Base-by-base conservation (phyloP, 2,329 filamentous ascomycete species). In the Cytospora mali region DNA sequence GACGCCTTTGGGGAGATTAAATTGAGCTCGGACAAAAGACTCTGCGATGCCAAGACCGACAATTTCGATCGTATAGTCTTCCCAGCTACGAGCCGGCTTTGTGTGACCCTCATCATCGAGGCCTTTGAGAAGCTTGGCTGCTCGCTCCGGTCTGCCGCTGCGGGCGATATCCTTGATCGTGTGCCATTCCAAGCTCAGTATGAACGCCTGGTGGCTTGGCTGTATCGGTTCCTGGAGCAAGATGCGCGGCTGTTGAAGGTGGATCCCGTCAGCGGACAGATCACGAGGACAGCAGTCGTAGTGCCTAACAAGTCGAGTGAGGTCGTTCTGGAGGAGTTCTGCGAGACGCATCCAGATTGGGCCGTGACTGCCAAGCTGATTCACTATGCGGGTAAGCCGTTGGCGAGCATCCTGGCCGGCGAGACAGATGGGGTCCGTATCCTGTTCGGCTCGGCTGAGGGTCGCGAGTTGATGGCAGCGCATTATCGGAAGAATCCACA, bases 111-210 rank as follows among this genome's bases (percentile, higher is more conserved):
- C 1, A 52, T 74, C 2, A 33, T 76, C 1, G 74, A 78, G 53
- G 74, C 75, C 1, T 75, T 77, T 27, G 71, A 75, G 28, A 31
- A 72, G 55, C 68, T 77, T 0, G 76, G 75, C 0, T 71, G 64
- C 18, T 18, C 54, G 2, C 35, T 69, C 29, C 60, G 68, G 0
- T 58, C 58, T 4, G 71, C 73, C 4, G 50, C 31, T 2, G 31
- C 71, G 4, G 71, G 74, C 28, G 62, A 72, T 13, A 6, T 33
- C 6, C 23, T 16, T 10, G n/a, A n/a, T 3, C 28, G 29, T 35
- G 50, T n/a, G 6, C 64, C 71, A 1, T 61, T 71, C 50, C 75
- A 67, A 4, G 64, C 71, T 0, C 64, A 73, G 50, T 74, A 77
- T 58, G 28, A 64, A 1, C 68, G 68, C n/a, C 61, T 77, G 6